Evolutionary conservation across 768 basidiomycete genomes (phyloP), one percentile per base, ranked within the genome.

Genomic region (Xerocomus potaroensis): DNA sequence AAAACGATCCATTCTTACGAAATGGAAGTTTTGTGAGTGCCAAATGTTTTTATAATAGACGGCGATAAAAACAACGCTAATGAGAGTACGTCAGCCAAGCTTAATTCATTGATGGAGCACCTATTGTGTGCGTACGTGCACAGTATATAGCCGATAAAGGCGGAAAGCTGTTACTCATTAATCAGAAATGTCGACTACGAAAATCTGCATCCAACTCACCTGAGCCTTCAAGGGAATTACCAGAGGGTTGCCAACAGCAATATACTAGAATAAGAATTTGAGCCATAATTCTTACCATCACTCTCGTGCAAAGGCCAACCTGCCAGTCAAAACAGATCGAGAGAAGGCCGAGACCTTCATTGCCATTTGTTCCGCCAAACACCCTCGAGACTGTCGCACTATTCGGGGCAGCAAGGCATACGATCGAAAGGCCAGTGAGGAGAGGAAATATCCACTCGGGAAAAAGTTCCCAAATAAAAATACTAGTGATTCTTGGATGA

Each of bases 251-350:
- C 58, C 64, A 21, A 40, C 16, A 0, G 48, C 19, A 14, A 66
- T 48, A 23, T 62, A 65, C 63, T 65, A 26, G 4, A 0, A 16
- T 40, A 16, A 9, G 1, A 27, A 27, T 27, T 10, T 44, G 16
- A 51, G 8, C 22, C 4, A 24, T 19, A 2, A 29, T 18, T 12
- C 1, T 5, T 27, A 1, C 1, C 3, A 0, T 3, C 15, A 19
- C 6, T 38, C 34, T n/a, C 5, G 38, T 49, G 49, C 72, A 58
- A 31, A 69, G 29, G 37, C 71, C 4, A 46, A 65, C 64, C 65
- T 80, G 78, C 81, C 82, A 83, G 54, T 84, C 81, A 15, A 84
- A 64, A 53, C 70, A 79, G 36, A 83, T 57, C 1, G 81, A 72
- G 38, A 84, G 75, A 39, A 77, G 61, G 8, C 80, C 81, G 31